Conservation (phyloP, 2,329 filamentous ascomycete genomes). For the Amauroascus verrucosus region DNA sequence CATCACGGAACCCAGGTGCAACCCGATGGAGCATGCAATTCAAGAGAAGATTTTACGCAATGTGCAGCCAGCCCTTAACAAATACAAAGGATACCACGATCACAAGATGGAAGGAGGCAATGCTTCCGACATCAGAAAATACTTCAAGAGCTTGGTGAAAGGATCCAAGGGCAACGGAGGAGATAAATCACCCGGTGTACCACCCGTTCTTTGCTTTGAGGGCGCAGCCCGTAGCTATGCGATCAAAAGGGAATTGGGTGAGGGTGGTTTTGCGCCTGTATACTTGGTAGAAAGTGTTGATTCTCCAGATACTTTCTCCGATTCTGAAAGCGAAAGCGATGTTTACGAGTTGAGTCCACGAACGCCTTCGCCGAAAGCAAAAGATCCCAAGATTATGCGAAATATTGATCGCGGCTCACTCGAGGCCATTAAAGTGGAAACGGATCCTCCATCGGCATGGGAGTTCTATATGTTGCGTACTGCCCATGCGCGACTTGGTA, state of each 20-base stretch:
- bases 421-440: constrained; percentile 91
- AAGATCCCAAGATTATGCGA: constrained; percentile 14
- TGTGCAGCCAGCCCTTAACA: constrained; percentile 60
- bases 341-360: constrained; percentile 41
- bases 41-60: constrained; percentile 64
- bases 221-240: constrained; percentile 59
- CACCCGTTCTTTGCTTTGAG: constrained; percentile 58
- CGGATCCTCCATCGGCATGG: constrained; percentile 70
- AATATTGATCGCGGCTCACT: constrained; percentile 44
- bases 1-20: constrained; percentile 74
- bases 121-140: constrained; percentile 69
- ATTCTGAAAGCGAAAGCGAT: constrained; percentile 28
- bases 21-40: constrained; percentile 71
- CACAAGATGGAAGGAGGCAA: constrained; percentile 57
- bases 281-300: constrained; percentile 74
- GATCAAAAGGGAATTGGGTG: constrained; percentile 74
- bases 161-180: constrained; percentile 32
- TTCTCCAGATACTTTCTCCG: constrained; percentile 31
- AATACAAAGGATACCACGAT: constrained; percentile 72
- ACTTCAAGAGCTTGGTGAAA: constrained; percentile 56
- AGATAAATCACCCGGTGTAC: constrained; percentile 51
- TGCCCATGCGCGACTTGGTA: constrained; percentile 62
- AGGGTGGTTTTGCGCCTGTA: constrained; percentile 89
- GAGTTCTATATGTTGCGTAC: constrained; percentile 94
- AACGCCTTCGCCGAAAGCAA: constrained; percentile 45